A percentile compares a stretch with the other conserved stretches of the same genome.
These are phyloP conservation scores for Cardiospermum halicacabum DNA, from an alignment of 345 rosid genomes.

Conservation along the genomic window DNA sequence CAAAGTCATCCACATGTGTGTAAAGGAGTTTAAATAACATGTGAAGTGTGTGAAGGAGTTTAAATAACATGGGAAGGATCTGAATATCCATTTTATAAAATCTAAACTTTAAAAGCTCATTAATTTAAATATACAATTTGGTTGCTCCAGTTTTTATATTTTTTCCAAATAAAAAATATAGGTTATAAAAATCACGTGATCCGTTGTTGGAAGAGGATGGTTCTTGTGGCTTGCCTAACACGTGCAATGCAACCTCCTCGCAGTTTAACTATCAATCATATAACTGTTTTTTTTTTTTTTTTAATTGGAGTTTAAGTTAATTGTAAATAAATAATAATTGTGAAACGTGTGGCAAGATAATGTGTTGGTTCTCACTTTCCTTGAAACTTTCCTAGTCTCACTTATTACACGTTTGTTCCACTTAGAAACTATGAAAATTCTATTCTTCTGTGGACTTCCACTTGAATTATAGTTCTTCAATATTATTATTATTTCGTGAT, in stretches of 20 bases:
- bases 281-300: not conserved
- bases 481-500: not conserved
- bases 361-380: slow-evolving; percentile 14
- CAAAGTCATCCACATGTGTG: too few species aligned
- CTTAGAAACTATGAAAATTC: slow-evolving; percentile 6
- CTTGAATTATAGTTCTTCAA: too few species aligned
- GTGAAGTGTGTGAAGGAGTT: too few species aligned
- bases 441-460: not conserved
- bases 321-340: not conserved
- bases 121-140: not conserved
- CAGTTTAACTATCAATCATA: not conserved
- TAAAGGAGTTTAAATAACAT: too few species aligned
- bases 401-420: slow-evolving; percentile 16
- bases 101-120: too few species aligned
- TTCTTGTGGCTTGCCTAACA: not conserved
- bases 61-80: too few species aligned
- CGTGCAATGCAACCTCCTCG: not conserved
- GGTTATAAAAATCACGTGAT: too few species aligned
- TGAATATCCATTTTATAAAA: too few species aligned
- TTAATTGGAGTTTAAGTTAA: too few species aligned
- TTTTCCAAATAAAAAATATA: too few species aligned
- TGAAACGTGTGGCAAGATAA: not conserved
- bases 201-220: not conserved
- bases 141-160: not conserved
- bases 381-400: not conserved